These are phyloP conservation scores for Tillandsia leiboldiana DNA, from an alignment of 176 grass and related monocot species.

Conservation along the genomic window DNA sequence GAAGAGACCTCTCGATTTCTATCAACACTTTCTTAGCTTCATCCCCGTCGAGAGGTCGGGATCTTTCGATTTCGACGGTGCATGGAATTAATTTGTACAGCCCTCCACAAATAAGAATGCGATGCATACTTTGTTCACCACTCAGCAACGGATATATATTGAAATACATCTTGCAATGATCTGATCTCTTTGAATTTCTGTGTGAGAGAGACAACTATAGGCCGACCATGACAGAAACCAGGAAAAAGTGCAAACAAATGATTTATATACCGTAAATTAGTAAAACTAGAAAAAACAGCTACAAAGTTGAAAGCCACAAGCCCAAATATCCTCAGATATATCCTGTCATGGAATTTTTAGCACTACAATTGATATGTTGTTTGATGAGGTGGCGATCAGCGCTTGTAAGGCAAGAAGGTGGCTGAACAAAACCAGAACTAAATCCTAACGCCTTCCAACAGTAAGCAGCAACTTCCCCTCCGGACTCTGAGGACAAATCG, in stretches of 20 bases:
- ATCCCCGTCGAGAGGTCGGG: not conserved
- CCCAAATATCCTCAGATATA: not conserved
- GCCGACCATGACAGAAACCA: too few species aligned
- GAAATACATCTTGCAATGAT: not conserved
- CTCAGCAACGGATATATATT: not conserved
- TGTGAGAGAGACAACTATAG: too few species aligned
- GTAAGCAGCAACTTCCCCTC: conserved; percentile 21
- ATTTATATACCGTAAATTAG: not conserved
- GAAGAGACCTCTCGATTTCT: not conserved
- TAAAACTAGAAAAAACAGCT: not conserved
- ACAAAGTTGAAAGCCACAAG: not conserved
- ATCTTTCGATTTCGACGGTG: not conserved
- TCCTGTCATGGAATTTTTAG: not conserved
- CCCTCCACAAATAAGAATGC: too few species aligned
- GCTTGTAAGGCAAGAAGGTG: conserved; percentile 40
- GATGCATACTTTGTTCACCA: not conserved
- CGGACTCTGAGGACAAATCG: conserved; percentile 36
- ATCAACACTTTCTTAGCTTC: not conserved
- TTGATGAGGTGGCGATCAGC: not conserved
- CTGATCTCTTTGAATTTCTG: not conserved
- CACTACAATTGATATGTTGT: not conserved
- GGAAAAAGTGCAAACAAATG: too few species aligned
- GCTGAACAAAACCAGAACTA: conserved; percentile 22
- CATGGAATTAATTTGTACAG: not conserved
- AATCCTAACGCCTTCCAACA: conserved; percentile 51